These are phyloP conservation scores for Hypoxylon sp. DNA, from an alignment of 2,329 filamentous ascomycete species.

Conservation along the genomic window DNA sequence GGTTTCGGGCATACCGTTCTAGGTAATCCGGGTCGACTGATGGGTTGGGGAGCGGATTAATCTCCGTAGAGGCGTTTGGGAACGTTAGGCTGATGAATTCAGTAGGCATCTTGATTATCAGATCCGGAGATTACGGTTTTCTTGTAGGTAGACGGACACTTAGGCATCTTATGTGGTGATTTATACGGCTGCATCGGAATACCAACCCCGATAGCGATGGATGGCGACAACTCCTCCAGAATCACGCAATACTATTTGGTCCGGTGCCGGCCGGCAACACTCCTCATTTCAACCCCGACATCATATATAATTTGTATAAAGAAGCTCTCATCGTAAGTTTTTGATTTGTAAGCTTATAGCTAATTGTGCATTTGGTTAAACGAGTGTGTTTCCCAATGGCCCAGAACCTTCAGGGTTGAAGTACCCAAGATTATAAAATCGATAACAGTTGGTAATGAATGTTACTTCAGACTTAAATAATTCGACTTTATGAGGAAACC, in stretches of 20 bases:
- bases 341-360: conserved; percentile 41
- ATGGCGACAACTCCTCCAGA: conserved; percentile 43
- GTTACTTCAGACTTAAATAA: neutral
- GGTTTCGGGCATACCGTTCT: conserved; percentile 67
- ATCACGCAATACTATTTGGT: conserved; percentile 45
- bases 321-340: conserved; percentile 6
- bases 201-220: conserved; percentile 36
- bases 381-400: conserved; percentile 1
- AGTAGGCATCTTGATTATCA: conserved; percentile 58
- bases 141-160: conserved; percentile 4
- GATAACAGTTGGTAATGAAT: neutral
- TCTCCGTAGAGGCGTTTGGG: conserved; percentile 70
- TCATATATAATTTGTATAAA: conserved; percentile 14
- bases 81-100: conserved; percentile 74
- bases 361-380: conserved; percentile 13
- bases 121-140: conserved; percentile 18
- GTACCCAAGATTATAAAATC: neutral
- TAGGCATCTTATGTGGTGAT: conserved; percentile 8
- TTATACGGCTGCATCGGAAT: conserved; percentile 34
- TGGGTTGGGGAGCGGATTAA: conserved; percentile 67
- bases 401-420: neutral
- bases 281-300: conserved; percentile 31
- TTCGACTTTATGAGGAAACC: neutral
- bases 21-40: conserved; percentile 69
- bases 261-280: conserved; percentile 43